These are phyloP conservation scores for Cyberlindnera maritima DNA, from an alignment of 805 yeast species.

Conservation along the genomic window DNA sequence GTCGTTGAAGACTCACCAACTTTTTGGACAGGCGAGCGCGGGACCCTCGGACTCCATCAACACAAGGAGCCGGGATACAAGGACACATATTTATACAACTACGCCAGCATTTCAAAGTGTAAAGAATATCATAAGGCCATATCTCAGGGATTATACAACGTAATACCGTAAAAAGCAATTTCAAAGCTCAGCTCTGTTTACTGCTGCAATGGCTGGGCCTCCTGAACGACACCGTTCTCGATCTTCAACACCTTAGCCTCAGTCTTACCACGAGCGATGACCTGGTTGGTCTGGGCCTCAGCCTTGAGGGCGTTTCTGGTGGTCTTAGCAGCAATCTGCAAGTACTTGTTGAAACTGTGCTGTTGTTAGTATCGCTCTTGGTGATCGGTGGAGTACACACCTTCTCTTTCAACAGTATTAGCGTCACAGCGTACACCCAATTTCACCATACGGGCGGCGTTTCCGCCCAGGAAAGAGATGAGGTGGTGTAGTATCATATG, in stretches of 20 bases:
- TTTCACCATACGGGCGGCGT: neutral
- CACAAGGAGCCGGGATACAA: too few species aligned
- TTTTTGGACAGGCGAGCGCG: neutral
- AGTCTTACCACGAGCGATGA: constrained; percentile 63
- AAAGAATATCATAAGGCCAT: neutral
- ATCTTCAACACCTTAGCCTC: constrained; percentile 74
- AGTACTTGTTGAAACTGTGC: constrained; percentile 74
- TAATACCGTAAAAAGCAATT: too few species aligned
- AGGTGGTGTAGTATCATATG: neutral
- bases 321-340: constrained; percentile 86
- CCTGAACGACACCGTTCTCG: constrained; percentile 60
- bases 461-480: neutral
- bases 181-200: constrained; percentile 1
- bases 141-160: too few species aligned
- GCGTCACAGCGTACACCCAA: neutral
- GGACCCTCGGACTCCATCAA: neutral
- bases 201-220: constrained; percentile 33
- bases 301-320: constrained; percentile 87
- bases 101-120: neutral
- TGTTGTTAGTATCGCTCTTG: neutral
- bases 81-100: too few species aligned
- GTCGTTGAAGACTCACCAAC: neutral
- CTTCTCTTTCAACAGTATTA: too few species aligned
- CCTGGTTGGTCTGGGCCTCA: constrained; percentile 70
- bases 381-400: too few species aligned